phyloP scores from a whole-genome alignment of 805 yeast species.

The Candida golubevii region DNA sequence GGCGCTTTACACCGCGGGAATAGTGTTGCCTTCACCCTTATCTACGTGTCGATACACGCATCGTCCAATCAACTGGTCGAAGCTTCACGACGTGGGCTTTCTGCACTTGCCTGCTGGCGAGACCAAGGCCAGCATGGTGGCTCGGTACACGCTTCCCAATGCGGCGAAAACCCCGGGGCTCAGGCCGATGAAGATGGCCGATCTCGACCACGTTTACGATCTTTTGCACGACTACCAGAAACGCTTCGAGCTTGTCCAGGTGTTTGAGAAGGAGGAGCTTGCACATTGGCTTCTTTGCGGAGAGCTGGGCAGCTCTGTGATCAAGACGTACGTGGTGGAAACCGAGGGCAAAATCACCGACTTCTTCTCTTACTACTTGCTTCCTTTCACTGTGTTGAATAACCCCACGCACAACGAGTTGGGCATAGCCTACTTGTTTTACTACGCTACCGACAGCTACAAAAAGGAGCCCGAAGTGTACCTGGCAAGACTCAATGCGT shows the following conservation, averaged over 20 bases:
- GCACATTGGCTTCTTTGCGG: slow-evolving; percentile 74
- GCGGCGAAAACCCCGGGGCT: slow-evolving; percentile 48
- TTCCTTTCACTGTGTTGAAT: slow-evolving; percentile 80
- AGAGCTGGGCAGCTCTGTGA: slow-evolving; percentile 43
- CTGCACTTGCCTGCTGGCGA: slow-evolving; percentile 70
- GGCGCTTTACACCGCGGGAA: slow-evolving; percentile 92
- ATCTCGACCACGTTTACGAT: slow-evolving; percentile 58
- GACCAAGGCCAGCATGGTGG: slow-evolving; percentile 64
- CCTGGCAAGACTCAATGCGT: slow-evolving; percentile 52
- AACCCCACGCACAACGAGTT: slow-evolving; percentile 60
- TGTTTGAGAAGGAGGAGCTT: slow-evolving; percentile 63
- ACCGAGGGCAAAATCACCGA: slow-evolving; percentile 69
- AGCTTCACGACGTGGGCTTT: slow-evolving; percentile 85
- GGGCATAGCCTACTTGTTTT: slow-evolving; percentile 84
- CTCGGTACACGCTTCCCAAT: slow-evolving; percentile 54
- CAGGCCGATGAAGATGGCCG: slow-evolving; percentile 53
- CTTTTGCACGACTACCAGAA: slow-evolving; percentile 61
- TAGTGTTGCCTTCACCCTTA: slow-evolving; percentile 87
- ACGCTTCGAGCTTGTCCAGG: slow-evolving; percentile 70
- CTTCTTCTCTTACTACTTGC: slow-evolving; percentile 81
- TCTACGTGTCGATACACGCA: slow-evolving; percentile 87
- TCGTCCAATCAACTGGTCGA: slow-evolving; percentile 90
- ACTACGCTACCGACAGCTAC: slow-evolving; percentile 68
- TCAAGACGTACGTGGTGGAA: slow-evolving; percentile 76
- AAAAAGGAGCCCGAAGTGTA: slow-evolving; percentile 37